These are phyloP conservation scores for Fusarium luffae DNA, from an alignment of 2,329 filamentous ascomycete species.

Conservation along the genomic window DNA sequence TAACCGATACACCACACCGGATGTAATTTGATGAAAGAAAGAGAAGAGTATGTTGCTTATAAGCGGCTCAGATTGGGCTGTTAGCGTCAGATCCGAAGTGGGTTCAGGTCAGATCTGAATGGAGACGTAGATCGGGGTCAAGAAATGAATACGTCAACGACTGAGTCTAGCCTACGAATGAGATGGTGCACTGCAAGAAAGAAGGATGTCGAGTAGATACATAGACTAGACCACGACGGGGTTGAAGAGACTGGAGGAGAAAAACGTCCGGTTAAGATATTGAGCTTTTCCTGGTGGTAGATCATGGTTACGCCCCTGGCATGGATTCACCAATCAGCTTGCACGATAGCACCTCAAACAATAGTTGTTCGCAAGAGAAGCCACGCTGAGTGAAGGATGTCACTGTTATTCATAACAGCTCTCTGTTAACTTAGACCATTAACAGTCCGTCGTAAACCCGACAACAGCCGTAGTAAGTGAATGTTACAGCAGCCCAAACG, in stretches of 20 bases:
- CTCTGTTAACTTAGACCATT: neutral
- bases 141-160: neutral
- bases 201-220: neutral
- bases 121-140: neutral
- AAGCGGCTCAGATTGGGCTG: neutral
- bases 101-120: neutral
- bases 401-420: neutral
- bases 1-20: conserved; percentile 35
- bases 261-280: neutral
- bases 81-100: neutral
- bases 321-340: neutral
- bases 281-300: neutral
- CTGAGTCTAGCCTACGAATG: neutral
- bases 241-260: neutral
- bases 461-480: neutral
- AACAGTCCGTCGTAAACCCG: neutral
- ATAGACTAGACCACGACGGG: neutral
- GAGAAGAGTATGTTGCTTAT: neutral
- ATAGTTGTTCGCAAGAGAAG: neutral
- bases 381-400: neutral
- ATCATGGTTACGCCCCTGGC: neutral
- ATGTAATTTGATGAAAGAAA: neutral
- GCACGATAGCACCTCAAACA: neutral
- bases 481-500: neutral
- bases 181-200: neutral